Conservation (phyloP, 371 early-diverging fungal species). For the Mortierella sp. region DNA sequence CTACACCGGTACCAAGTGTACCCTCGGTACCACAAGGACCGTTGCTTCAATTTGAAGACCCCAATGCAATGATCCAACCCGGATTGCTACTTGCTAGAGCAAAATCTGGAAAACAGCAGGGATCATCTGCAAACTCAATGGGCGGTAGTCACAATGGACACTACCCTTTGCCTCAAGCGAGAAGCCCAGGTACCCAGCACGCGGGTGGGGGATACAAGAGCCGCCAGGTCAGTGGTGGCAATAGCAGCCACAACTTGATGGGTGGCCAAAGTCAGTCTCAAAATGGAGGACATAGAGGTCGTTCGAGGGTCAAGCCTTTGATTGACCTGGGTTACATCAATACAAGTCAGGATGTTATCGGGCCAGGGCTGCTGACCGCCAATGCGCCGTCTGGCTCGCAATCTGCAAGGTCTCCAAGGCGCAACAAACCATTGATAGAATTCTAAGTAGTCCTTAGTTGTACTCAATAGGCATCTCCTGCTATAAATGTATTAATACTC, state of each 20-base stretch:
- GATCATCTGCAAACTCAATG: constrained; percentile 12
- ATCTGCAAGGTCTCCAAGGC: constrained; percentile 30
- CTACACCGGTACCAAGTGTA: constrained; percentile 6
- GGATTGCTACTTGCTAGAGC: constrained; percentile 44
- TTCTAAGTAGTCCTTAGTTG: constrained; percentile 9
- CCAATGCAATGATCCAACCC: constrained; percentile 48
- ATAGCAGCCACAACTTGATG: constrained; percentile 1
- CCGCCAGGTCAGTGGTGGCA: constrained; percentile 3
- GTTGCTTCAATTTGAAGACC: constrained; percentile 37
- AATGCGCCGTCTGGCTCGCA: constrained; percentile 7
- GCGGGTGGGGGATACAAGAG: constrained; percentile 6
- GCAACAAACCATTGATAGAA: constrained; percentile 38
- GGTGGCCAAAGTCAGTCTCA: constrained; percentile 2
- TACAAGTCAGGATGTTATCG: constrained; percentile 30
- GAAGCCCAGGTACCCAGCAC: neutral
- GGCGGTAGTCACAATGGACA: neutral
- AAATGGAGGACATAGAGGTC: neutral
- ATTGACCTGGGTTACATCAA: constrained; percentile 39
- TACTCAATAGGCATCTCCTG: no score
- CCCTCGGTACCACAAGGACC: constrained; percentile 38
- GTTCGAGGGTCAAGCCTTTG: constrained; percentile 36
- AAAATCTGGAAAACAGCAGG: constrained; percentile 18
- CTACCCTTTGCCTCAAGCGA: neutral
- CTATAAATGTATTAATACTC: no score
- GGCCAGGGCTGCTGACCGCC: constrained; percentile 33